phyloP scores from a whole-genome alignment of 1,284 basidiomycete genomes.

The Pholiota adiposa region DNA sequence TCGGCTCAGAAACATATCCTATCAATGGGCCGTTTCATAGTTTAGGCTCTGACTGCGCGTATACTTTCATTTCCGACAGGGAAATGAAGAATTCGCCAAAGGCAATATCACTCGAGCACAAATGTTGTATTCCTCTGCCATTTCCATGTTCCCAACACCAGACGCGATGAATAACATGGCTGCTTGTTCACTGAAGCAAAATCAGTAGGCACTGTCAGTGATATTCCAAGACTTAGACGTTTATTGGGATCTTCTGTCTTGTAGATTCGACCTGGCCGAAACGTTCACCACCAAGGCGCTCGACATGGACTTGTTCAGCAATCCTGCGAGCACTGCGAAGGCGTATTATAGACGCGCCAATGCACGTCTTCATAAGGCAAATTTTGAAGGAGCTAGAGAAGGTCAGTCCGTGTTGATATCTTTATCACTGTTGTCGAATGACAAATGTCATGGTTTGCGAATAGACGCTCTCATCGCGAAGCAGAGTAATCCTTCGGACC shows the following conservation, averaged over 20 bases:
- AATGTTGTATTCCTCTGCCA: constrained; percentile 3
- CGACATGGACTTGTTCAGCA: constrained; percentile 9
- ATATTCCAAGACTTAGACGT: too few species aligned
- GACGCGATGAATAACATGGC: constrained; percentile 14
- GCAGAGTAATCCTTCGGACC: neutral
- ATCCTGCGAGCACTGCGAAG: constrained; percentile 3
- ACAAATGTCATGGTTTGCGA: too few species aligned
- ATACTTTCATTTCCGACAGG: neutral
- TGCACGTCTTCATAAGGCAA: constrained; percentile 10
- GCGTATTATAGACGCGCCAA: constrained; percentile 6
- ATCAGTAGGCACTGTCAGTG: neutral
- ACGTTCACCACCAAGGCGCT: constrained; percentile 7
- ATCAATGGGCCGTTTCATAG: too few species aligned
- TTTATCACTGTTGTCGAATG: too few species aligned
- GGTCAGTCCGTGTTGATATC: neutral
- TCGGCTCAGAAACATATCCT: neutral
- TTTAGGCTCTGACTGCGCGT: neutral
- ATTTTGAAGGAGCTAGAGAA: constrained; percentile 8
- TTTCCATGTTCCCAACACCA: constrained; percentile 11
- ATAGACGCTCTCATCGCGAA: constrained; percentile 1
- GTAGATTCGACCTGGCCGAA: constrained; percentile 9
- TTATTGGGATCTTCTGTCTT: too few species aligned
- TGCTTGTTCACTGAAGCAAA: constrained; percentile 7
- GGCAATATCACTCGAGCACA: constrained; percentile 4
- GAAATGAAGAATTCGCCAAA: constrained; percentile 8